Evolutionary conservation across 1,139 yeast species (phyloP).

Genomic region (Candida mesenterica): DNA sequence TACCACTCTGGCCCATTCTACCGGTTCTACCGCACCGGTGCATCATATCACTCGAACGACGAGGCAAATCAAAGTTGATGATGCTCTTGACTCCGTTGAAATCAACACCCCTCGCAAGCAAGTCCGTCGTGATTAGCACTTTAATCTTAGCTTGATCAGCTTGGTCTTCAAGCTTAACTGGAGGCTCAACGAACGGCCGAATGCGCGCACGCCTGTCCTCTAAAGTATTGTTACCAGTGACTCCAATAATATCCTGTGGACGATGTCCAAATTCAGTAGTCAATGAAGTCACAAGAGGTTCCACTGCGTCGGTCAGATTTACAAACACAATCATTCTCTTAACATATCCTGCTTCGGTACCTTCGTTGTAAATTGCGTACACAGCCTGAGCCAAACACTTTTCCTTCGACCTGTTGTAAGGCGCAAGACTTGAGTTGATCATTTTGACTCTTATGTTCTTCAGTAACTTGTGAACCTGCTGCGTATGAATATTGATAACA

Average conservation of each 20-base stretch:
- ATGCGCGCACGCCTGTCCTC: slow-evolving; percentile 58
- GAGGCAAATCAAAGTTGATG: slow-evolving; percentile 81
- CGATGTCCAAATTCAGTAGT: slow-evolving; percentile 53
- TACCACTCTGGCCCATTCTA: slow-evolving; percentile 83
- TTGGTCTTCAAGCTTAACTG: slow-evolving; percentile 37
- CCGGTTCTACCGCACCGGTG: slow-evolving; percentile 96
- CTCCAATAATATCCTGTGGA: slow-evolving; percentile 47
- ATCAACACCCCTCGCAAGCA: slow-evolving; percentile 86
- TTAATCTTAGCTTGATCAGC: slow-evolving; percentile 37
- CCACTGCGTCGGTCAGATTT: slow-evolving; percentile 67
- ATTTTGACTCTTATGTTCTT: slow-evolving; percentile 67
- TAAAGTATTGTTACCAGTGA: slow-evolving; percentile 63
- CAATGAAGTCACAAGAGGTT: slow-evolving; percentile 54
- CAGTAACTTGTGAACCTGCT: slow-evolving; percentile 81
- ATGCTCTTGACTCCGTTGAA: slow-evolving; percentile 82
- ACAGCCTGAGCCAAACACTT: slow-evolving; percentile 86
- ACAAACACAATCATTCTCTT: slow-evolving; percentile 88
- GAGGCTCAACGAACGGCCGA: slow-evolving; percentile 61
- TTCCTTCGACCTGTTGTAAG: slow-evolving; percentile 79
- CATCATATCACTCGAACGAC: slow-evolving; percentile 77
- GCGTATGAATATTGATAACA: slow-evolving; percentile 66
- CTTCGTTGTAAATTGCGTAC: slow-evolving; percentile 82
- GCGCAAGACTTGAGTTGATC: slow-evolving; percentile 70
- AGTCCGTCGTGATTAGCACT: slow-evolving; percentile 85
- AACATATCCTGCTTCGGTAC: slow-evolving; percentile 71